Evolutionary conservation across 768 basidiomycete genomes (phyloP), one percentile per base, ranked within the genome.

Genomic region (Pulveroboletus sp.): DNA sequence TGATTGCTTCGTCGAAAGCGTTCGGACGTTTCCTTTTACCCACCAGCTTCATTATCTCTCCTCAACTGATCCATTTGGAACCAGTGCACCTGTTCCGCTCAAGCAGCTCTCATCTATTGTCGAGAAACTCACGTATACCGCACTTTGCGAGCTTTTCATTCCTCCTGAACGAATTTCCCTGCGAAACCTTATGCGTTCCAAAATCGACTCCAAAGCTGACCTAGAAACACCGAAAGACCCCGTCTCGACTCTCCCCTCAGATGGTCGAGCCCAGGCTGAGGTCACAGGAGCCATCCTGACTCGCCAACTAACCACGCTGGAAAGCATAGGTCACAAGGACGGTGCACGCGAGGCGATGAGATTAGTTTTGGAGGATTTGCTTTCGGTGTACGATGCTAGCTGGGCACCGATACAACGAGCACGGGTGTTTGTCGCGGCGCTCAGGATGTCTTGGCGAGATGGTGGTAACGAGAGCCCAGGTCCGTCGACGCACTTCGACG

Each of bases 61-160:
- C 24, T 51, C 48, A 2, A 24, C 38, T 4, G 57, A 63, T 4
- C 71, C 69, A 6, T 73, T 86, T 40, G 56, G 57, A 2, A 51
- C 69, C 55, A 69, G 68, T n/a, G 45, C 67, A 1, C 72, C 70
- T 12, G 58, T 72, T 23, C 58, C 69, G 2, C 64, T 80, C 30
- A 80, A 76, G 54, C 84, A 86, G 48, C 73, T 89, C 6, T 77
- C 71, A 1, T 63, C 69, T 8, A 75, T 89, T 35, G 57, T 91
- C 16, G 86, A 89, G 52, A 72, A 82, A 17, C 69, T 83, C 20
- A 84, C 88, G 0, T 85, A 83, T 50, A 72, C 86, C 20, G 84
- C 79, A 12, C 69, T 78, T 3, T 85, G 78, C 61, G 88, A 91
- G 24, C 76, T 91, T 5, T 69, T 86, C 24, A 68, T 85, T 40